These are phyloP conservation scores for Lepidium campestre DNA, from an alignment of 441 rosid species.

Conservation along the genomic window DNA sequence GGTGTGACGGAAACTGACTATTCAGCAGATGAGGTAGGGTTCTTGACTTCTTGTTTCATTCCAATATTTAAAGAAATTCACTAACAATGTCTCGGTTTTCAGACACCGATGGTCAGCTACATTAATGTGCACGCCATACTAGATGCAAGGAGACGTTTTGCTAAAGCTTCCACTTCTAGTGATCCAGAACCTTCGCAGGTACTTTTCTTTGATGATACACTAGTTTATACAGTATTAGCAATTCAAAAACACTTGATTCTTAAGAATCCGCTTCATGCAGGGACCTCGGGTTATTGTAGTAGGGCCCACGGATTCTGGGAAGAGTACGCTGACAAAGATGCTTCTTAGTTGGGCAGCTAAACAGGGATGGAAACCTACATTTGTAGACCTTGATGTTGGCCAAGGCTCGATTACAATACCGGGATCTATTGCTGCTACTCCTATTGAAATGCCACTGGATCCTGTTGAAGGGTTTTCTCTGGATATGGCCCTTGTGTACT, in stretches of 20 bases:
- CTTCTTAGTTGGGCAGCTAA: slow-evolving; percentile 97
- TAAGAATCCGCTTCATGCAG: slow-evolving; percentile 27
- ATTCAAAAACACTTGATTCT: not conserved
- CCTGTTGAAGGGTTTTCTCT: slow-evolving; percentile 88
- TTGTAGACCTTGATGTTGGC: slow-evolving; percentile 84
- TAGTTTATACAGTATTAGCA: not conserved
- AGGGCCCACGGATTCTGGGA: slow-evolving; percentile 85
- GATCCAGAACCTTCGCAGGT: slow-evolving; percentile 57
- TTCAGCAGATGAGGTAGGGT: slow-evolving; percentile 78
- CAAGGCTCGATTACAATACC: slow-evolving; percentile 89
- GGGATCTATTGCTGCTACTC: slow-evolving; percentile 84
- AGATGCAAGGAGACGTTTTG: slow-evolving; percentile 65
- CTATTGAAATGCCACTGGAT: slow-evolving; percentile 87
- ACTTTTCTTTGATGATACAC: not conserved
- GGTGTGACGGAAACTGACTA: slow-evolving; percentile 84
- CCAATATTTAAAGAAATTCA: not conserved
- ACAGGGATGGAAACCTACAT: slow-evolving; percentile 85
- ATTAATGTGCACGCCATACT: slow-evolving; percentile 80
- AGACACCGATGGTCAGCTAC: slow-evolving; percentile 96
- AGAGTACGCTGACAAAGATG: slow-evolving; percentile 82
- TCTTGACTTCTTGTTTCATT: slow-evolving; percentile 8
- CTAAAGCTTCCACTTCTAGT: slow-evolving; percentile 58
- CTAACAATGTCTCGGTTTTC: slow-evolving; percentile 15
- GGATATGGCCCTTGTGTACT: slow-evolving; percentile 84
- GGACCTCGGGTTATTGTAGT: slow-evolving; percentile 89